Conservation (phyloP, 139 green algal genomes). For the Gonium pectorale region DNA sequence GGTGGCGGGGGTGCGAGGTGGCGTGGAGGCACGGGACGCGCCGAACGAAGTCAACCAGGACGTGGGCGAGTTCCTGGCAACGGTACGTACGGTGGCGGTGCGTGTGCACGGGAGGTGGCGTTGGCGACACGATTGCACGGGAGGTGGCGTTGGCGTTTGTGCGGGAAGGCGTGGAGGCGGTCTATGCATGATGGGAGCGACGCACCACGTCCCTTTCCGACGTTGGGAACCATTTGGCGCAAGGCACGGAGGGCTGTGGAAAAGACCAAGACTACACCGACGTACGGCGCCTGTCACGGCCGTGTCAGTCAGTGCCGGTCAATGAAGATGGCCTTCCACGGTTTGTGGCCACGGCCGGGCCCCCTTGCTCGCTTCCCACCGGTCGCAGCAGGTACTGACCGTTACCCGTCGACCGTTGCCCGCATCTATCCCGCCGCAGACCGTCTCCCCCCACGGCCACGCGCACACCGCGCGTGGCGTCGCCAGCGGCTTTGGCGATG, state of each 20-base stretch:
- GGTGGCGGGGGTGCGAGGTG: conserved; percentile 9
- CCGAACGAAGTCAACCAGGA: conserved; percentile 31
- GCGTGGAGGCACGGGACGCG: conserved; percentile 24
- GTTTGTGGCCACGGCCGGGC: too few relatives aligned
- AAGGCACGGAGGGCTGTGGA: too few relatives aligned
- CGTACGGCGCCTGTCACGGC: too few relatives aligned
- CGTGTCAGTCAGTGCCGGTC: too few relatives aligned
- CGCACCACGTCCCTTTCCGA: too few relatives aligned
- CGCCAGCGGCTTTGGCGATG: conserved; percentile 4
- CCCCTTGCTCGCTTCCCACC: neutral
- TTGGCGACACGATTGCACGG: too few relatives aligned
- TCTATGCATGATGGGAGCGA: too few relatives aligned
- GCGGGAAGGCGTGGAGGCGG: too few relatives aligned
- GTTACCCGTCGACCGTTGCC: neutral
- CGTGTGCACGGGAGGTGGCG: neutral
- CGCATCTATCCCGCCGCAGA: neutral
- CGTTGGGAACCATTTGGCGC: too few relatives aligned
- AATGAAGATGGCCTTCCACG: too few relatives aligned
- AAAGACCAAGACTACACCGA: too few relatives aligned
- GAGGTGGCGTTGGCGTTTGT: too few relatives aligned
- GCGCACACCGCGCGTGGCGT: neutral
- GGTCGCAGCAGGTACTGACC: neutral
- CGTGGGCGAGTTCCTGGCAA: conserved; percentile 17
- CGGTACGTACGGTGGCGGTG: neutral
- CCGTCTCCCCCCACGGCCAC: conserved; percentile 17